Percentiles rank a stretch among this genome's conserved stretches.
Evolutionary conservation across 2,329 filamentous ascomycete species (phyloP).

Genomic region (Furcasterigmium furcatum): DNA sequence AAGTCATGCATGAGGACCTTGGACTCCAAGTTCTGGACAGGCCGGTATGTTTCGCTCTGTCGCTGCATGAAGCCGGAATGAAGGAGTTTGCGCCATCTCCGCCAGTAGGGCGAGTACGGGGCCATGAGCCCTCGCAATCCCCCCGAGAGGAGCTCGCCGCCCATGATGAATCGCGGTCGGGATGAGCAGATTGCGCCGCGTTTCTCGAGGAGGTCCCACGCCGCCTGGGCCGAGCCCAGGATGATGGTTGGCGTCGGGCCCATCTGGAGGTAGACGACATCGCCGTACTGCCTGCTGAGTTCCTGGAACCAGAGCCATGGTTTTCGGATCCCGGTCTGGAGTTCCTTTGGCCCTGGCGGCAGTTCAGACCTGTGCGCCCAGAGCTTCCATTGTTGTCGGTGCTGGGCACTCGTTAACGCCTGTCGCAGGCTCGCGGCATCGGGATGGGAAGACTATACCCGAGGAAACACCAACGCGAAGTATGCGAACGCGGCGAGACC

Average conservation of each 20-base stretch:
- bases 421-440: no score
- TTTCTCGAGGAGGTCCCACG: slow-evolving; percentile 40
- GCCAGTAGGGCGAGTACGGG: slow-evolving; percentile 37
- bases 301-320: slow-evolving; percentile 40
- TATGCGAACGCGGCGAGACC: slow-evolving; percentile 16
- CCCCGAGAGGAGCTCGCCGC: slow-evolving; percentile 35
- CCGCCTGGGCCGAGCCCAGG: slow-evolving; percentile 36
- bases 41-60: slow-evolving; percentile 37
- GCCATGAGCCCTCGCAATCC: slow-evolving; percentile 39
- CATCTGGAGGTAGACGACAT: slow-evolving; percentile 38
- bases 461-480: slow-evolving; percentile 20
- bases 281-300: slow-evolving; percentile 31
- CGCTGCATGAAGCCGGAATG: slow-evolving; percentile 40
- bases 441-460: slow-evolving; percentile 12
- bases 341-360: slow-evolving; percentile 30
- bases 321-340: slow-evolving; percentile 32
- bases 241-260: slow-evolving; percentile 38
- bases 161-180: slow-evolving; percentile 42
- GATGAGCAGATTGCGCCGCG: slow-evolving; percentile 39
- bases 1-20: slow-evolving; percentile 36
- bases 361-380: slow-evolving; percentile 31
- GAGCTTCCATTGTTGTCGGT: slow-evolving; percentile 34
- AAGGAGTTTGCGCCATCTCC: slow-evolving; percentile 37
- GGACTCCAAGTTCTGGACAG: slow-evolving; percentile 36
- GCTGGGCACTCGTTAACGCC: no score